Conservation (phyloP, 2,329 filamentous ascomycete genomes). For the Phialophora chinensis region DNA sequence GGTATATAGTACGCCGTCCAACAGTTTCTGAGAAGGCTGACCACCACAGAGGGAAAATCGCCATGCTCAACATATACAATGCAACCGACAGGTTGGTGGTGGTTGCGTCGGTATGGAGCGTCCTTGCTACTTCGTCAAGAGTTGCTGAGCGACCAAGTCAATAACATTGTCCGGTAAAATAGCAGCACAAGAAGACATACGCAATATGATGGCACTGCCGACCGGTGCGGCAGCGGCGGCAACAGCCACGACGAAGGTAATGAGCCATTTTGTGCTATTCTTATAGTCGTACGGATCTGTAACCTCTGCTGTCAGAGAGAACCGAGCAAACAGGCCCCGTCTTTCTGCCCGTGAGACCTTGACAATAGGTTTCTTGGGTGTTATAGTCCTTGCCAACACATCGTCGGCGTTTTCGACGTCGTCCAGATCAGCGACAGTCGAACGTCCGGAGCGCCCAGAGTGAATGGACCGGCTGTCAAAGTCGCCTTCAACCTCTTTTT, state of each 20-base stretch:
- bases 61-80: conserved; percentile 82
- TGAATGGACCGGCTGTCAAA: conserved; percentile 24
- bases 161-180: not conserved
- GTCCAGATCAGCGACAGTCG: conserved; percentile 27
- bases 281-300: conserved; percentile 76
- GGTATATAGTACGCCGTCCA: conserved; percentile 78
- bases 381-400: conserved; percentile 39
- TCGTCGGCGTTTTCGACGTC: conserved; percentile 33
- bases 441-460: conserved; percentile 19
- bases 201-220: conserved; percentile 83
- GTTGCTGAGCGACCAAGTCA: conserved; percentile 60
- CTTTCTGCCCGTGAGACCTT: conserved; percentile 61
- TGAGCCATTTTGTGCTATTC: conserved; percentile 78
- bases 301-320: conserved; percentile 79
- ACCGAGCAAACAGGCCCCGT: conserved; percentile 73
- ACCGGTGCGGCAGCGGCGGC: conserved; percentile 80
- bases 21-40: conserved; percentile 75
- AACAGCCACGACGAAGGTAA: conserved; percentile 77
- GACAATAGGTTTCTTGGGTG: conserved; percentile 48
- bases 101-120: conserved; percentile 68
- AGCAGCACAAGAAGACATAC: conserved; percentile 55
- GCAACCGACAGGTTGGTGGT: conserved; percentile 77
- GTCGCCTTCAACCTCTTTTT: conserved; percentile 15
- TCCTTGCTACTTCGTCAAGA: conserved; percentile 66
- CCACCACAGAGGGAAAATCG: conserved; percentile 87